Evolutionary conservation across 1,139 yeast species (phyloP).

Genomic region (Geotrichum histeridarum): DNA sequence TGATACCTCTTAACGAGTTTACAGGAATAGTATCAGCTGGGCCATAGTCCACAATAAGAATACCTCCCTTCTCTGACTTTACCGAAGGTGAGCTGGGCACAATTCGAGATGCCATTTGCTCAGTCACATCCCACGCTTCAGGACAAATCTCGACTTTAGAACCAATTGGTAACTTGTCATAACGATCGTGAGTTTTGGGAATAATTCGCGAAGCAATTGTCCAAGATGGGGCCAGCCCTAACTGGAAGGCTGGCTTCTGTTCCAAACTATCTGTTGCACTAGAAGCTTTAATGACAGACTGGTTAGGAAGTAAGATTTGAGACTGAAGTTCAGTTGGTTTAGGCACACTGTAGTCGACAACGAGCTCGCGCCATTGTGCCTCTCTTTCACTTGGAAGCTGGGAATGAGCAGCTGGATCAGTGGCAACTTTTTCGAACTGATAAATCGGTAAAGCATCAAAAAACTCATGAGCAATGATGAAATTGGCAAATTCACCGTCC

Average conservation of each 20-base stretch:
- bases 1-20: slow-evolving; percentile 68
- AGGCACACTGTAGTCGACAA: slow-evolving; percentile 51
- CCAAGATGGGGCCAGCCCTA: slow-evolving; percentile 55
- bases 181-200: slow-evolving; percentile 52
- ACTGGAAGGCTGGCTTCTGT: slow-evolving; percentile 46
- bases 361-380: slow-evolving; percentile 68
- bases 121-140: slow-evolving; percentile 52
- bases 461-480: slow-evolving; percentile 76
- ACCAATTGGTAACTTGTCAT: slow-evolving; percentile 49
- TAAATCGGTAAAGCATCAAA: slow-evolving; percentile 83
- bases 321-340: slow-evolving; percentile 19
- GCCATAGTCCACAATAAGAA: slow-evolving; percentile 75
- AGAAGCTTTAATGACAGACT: slow-evolving; percentile 25
- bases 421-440: slow-evolving; percentile 53
- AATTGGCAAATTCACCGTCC: slow-evolving; percentile 48
- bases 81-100: slow-evolving; percentile 44
- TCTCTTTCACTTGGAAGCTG: slow-evolving; percentile 30
- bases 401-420: slow-evolving; percentile 24
- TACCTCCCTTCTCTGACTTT: slow-evolving; percentile 53
- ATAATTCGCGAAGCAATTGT: slow-evolving; percentile 59
- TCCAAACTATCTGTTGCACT: slow-evolving; percentile 23
- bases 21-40: slow-evolving; percentile 57
- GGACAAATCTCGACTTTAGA: slow-evolving; percentile 71
- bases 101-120: slow-evolving; percentile 32
- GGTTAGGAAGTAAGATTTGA: slow-evolving; percentile 31